Conservation (phyloP, 331 rosid species). For the Malus hybrid region DNA sequence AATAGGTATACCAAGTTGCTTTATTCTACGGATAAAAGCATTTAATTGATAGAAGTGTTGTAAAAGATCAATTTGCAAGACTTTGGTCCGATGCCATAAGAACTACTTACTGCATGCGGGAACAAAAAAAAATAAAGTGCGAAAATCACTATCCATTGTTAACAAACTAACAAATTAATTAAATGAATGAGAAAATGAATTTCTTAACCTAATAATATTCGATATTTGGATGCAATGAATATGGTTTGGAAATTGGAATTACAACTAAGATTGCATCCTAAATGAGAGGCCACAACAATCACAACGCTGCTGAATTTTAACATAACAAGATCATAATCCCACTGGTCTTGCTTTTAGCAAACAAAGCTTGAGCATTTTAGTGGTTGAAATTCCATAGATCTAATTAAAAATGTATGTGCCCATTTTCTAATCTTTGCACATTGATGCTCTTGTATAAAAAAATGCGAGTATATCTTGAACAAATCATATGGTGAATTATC, state of each 20-base stretch:
- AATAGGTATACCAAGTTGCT: too few species aligned
- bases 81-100: too few species aligned
- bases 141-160: too few species aligned
- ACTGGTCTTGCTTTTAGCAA: conserved; percentile 8
- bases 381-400: not conserved
- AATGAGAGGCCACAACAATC: conserved; percentile 13
- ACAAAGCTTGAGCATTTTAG: not conserved
- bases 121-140: too few species aligned
- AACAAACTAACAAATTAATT: too few species aligned
- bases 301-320: not conserved
- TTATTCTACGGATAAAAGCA: too few species aligned
- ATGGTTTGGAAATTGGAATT: not conserved
- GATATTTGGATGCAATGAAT: conserved; percentile 11
- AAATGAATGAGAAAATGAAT: too few species aligned
- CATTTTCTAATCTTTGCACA: not conserved
- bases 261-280: conserved; percentile 15
- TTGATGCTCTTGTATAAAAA: not conserved
- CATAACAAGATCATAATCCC: not conserved
- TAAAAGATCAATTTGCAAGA: too few species aligned
- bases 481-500: not conserved
- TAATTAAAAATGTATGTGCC: not conserved
- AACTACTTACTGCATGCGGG: too few species aligned
- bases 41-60: too few species aligned
- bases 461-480: not conserved
- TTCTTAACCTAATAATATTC: too few species aligned